Conservation (phyloP, 1,284 basidiomycete genomes). For the Heterobasidion parviporum region DNA sequence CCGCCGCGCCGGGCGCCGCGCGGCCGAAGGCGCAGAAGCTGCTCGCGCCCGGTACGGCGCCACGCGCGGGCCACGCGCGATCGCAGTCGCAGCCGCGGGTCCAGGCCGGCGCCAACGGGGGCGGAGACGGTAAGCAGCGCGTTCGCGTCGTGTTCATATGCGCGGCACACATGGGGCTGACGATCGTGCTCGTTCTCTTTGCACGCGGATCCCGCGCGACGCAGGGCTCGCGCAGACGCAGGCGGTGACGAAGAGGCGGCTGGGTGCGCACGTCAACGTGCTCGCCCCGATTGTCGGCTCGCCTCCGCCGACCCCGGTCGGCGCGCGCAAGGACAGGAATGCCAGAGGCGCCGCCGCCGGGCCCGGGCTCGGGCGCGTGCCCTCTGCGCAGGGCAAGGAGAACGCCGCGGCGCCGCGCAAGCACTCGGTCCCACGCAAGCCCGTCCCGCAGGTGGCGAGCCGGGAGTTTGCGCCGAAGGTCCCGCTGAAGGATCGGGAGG, state of each 20-base stretch:
- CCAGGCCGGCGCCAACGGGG: constrained; percentile 1
- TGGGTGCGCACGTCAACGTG: constrained; percentile 12
- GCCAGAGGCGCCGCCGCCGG: too few relatives aligned
- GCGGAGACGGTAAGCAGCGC: neutral
- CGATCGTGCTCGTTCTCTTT: neutral
- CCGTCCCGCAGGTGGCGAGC: constrained; percentile 15
- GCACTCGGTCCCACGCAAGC: constrained; percentile 14
- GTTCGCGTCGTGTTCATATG: neutral
- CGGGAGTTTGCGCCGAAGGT: neutral
- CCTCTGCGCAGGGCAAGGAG: constrained; percentile 2
- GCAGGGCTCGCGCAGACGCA: neutral
- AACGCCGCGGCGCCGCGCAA: constrained; percentile 22
- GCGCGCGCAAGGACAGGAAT: neutral
- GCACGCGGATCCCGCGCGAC: neutral
- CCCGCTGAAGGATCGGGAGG: neutral
- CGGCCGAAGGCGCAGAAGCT: constrained; percentile 22
- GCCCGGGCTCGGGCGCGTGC: neutral
- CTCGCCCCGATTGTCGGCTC: constrained; percentile 22
- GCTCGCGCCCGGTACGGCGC: constrained; percentile 8
- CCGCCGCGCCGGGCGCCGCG: constrained; percentile 12
- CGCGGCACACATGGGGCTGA: neutral
- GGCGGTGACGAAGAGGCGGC: constrained; percentile 13
- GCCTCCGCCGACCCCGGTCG: constrained; percentile 6
- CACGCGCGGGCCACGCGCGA: constrained; percentile 15
- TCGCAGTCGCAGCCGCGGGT: constrained; percentile 23